A percentile compares a stretch with the other conserved stretches of the same genome.
Conservation (phyloP, 345 rosid genomes). For the Kernera saxatilis region DNA sequence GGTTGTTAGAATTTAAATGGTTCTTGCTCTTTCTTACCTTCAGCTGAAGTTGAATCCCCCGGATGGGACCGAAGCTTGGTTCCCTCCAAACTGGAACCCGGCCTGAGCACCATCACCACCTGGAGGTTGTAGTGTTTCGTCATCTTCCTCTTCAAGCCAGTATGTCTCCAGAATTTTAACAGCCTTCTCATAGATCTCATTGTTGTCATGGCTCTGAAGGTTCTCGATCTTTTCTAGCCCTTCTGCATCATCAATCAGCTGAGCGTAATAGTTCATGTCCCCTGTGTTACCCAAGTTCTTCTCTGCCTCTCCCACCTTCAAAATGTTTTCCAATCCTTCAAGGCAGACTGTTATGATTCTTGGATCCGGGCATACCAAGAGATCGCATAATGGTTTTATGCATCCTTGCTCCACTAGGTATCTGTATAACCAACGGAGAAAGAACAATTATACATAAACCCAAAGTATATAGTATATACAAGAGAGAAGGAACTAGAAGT, state of each 20-base stretch:
- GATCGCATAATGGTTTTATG: conserved; percentile 81
- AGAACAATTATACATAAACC: neutral
- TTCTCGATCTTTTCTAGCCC: conserved; percentile 83
- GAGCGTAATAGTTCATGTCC: conserved; percentile 59
- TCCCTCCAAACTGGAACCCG: conserved; percentile 65
- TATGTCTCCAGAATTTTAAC: conserved; percentile 79
- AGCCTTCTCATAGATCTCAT: conserved; percentile 81
- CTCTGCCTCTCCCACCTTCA: conserved; percentile 84
- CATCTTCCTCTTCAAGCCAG: conserved; percentile 86
- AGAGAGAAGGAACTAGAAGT: neutral
- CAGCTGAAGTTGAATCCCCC: conserved; percentile 79
- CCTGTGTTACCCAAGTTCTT: conserved; percentile 47
- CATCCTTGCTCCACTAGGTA: conserved; percentile 67
- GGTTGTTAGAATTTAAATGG: neutral
- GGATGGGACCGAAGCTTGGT: conserved; percentile 50
- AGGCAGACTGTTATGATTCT: conserved; percentile 71
- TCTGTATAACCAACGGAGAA: conserved; percentile 23
- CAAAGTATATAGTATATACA: neutral
- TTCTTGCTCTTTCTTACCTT: conserved; percentile 23
- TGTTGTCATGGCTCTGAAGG: conserved; percentile 79
- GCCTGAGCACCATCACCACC: conserved; percentile 49
- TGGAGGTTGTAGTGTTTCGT: conserved; percentile 57
- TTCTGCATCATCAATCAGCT: conserved; percentile 73
- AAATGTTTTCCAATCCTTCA: conserved; percentile 50
- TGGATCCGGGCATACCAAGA: conserved; percentile 76